Conservation (phyloP, 2,329 filamentous ascomycete species). For the Rachicladosporium sp. region DNA sequence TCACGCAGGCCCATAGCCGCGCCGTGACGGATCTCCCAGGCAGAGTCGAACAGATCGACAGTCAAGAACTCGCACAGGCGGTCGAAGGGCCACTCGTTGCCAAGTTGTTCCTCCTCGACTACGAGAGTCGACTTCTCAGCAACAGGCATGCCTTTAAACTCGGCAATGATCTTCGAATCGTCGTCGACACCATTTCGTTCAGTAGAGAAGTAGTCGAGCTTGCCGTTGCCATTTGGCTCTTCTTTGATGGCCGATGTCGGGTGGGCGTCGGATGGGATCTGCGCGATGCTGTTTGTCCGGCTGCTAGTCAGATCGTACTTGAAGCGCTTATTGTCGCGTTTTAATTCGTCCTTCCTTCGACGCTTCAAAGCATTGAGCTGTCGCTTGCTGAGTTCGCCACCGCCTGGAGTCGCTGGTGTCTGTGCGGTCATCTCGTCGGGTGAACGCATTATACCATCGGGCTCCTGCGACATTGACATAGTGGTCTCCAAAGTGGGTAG, state of each 20-base stretch:
- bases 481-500: slow-evolving; percentile 41
- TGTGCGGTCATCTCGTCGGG: slow-evolving; percentile 19
- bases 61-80: slow-evolving; percentile 87
- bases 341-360: slow-evolving; percentile 81
- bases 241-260: slow-evolving; percentile 49
- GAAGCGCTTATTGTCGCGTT: slow-evolving; percentile 72
- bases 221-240: slow-evolving; percentile 36
- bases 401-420: slow-evolving; percentile 15
- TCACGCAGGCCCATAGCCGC: slow-evolving; percentile 92
- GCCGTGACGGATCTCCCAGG: slow-evolving; percentile 93
- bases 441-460: slow-evolving; percentile 16
- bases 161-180: slow-evolving; percentile 80
- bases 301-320: slow-evolving; percentile 62
- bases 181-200: slow-evolving; percentile 74
- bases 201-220: slow-evolving; percentile 75
- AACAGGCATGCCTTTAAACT: slow-evolving; percentile 77
- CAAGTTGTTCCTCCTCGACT: slow-evolving; percentile 62
- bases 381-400: slow-evolving; percentile 61
- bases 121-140: slow-evolving; percentile 81
- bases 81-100: slow-evolving; percentile 86
- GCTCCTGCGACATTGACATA: slow-evolving; percentile 29
- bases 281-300: slow-evolving; percentile 48
- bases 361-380: slow-evolving; percentile 91
- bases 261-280: slow-evolving; percentile 38
- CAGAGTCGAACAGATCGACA: slow-evolving; percentile 81